Evolutionary conservation across 2,329 filamentous ascomycete species (phyloP).

Genomic region (Colletotrichum liaoningense): DNA sequence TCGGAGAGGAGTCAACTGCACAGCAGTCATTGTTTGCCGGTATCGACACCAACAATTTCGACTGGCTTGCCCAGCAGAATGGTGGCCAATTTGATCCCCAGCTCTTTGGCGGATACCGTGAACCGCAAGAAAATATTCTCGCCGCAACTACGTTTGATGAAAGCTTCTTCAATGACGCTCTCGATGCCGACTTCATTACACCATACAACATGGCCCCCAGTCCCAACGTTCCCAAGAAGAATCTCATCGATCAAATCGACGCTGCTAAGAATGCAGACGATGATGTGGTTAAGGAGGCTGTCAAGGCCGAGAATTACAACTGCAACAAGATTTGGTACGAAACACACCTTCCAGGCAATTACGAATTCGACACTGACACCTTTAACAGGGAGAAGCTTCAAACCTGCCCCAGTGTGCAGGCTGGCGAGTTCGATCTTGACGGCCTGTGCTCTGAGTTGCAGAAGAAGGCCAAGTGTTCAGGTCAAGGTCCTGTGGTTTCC

Average conservation of each 20-base stretch:
- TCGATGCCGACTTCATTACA: constrained; percentile 83
- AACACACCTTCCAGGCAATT: not conserved
- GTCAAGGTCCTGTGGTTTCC: constrained; percentile 88
- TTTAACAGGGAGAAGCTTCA: constrained; percentile 85
- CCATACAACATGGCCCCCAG: constrained; percentile 78
- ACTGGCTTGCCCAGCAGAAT: constrained; percentile 84
- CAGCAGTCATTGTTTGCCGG: constrained; percentile 50
- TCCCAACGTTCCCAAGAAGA: constrained; percentile 67
- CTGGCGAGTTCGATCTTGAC: constrained; percentile 93
- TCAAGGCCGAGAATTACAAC: constrained; percentile 69
- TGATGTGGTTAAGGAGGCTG: constrained; percentile 58
- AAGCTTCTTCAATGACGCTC: constrained; percentile 77
- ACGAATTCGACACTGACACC: constrained; percentile 53
- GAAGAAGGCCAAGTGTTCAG: constrained; percentile 95
- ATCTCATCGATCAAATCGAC: constrained; percentile 83
- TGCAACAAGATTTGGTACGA: constrained; percentile 95
- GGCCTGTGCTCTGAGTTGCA: constrained; percentile 91
- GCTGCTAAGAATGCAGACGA: constrained; percentile 78
- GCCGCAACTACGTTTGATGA: constrained; percentile 77
- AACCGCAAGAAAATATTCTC: constrained; percentile 85
- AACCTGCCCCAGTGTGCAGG: constrained; percentile 86
- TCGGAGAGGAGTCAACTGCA: constrained; percentile 68
- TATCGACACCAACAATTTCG: constrained; percentile 68
- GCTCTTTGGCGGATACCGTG: constrained; percentile 91
- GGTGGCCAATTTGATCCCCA: constrained; percentile 90